Percentiles rank a stretch among this genome's conserved stretches.
These are phyloP conservation scores for Collybiopsis luxurians DNA, from an alignment of 768 basidiomycete species.

Conservation along the genomic window DNA sequence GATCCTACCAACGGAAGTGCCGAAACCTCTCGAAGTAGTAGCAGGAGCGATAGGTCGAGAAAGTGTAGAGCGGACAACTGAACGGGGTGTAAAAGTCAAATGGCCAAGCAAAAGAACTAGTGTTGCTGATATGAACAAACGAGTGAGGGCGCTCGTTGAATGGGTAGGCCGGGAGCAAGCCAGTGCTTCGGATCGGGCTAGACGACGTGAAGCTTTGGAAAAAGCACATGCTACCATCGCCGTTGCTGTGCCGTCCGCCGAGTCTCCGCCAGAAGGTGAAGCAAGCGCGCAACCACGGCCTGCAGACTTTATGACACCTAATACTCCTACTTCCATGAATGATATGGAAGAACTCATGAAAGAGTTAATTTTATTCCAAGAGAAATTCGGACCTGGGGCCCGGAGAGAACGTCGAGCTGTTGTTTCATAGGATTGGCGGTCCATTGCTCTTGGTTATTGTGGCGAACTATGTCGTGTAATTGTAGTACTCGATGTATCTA, in stretches of 20 bases:
- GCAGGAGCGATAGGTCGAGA: slow-evolving; percentile 45
- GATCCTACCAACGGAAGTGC: slow-evolving; percentile 75
- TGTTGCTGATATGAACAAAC: slow-evolving; percentile 96
- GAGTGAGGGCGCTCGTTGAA: slow-evolving; percentile 85
- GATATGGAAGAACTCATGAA: slow-evolving; percentile 92
- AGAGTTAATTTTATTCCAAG: slow-evolving; percentile 86
- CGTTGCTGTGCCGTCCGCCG: slow-evolving; percentile 12
- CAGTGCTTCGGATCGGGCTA: slow-evolving; percentile 64
- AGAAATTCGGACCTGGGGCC: slow-evolving; percentile 66
- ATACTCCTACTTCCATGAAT: slow-evolving; percentile 43
- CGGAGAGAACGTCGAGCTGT: slow-evolving; percentile 48
- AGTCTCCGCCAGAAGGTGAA: neutral
- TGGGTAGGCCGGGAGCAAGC: slow-evolving; percentile 93
- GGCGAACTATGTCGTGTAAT: neutral
- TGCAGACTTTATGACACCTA: neutral
- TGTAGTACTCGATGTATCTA: slow-evolving; percentile 1
- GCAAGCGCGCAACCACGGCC: slow-evolving; percentile 1
- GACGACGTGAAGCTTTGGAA: slow-evolving; percentile 66
- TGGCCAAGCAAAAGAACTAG: slow-evolving; percentile 96
- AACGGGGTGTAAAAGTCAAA: slow-evolving; percentile 83
- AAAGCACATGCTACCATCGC: slow-evolving; percentile 41
- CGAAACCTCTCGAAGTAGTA: slow-evolving; percentile 72
- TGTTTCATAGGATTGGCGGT: slow-evolving; percentile 12
- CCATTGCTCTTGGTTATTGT: neutral
- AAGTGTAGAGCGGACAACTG: slow-evolving; percentile 58